Evolutionary conservation across 1,139 yeast genomes (phyloP).

Genomic region (Candida tropicalis): DNA sequence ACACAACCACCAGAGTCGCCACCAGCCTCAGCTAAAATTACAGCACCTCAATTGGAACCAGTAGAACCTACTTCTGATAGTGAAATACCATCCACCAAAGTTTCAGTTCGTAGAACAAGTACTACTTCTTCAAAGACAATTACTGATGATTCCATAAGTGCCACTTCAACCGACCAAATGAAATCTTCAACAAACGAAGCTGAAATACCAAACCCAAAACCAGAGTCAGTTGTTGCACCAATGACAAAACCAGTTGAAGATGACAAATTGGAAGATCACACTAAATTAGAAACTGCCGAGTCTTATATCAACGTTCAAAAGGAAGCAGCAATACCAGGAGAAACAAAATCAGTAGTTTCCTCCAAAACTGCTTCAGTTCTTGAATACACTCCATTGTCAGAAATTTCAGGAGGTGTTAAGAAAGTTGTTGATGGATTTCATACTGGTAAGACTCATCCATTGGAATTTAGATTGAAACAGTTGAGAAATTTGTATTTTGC

Average conservation of each 20-base stretch:
- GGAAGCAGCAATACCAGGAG: not conserved
- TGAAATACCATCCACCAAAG: constrained; percentile 8
- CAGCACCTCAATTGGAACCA: constrained; percentile 10
- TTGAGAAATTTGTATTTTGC: constrained; percentile 70
- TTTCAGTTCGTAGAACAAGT: constrained; percentile 11
- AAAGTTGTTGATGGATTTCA: constrained; percentile 47
- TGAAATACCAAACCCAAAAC: not conserved
- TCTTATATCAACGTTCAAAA: constrained; percentile 3
- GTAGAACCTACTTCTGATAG: constrained; percentile 6
- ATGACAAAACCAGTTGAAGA: not conserved
- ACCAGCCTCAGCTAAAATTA: constrained; percentile 3
- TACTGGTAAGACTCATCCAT: constrained; percentile 51
- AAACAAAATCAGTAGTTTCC: constrained; percentile 1
- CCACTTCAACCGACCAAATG: not conserved
- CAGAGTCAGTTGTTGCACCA: not conserved
- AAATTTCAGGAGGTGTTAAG: constrained; percentile 51
- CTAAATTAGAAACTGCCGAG: not conserved
- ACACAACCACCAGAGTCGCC: not conserved
- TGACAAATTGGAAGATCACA: not conserved
- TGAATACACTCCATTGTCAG: constrained; percentile 48
- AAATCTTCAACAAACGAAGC: too few species aligned
- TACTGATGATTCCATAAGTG: too few species aligned
- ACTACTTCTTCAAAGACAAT: constrained; percentile 4
- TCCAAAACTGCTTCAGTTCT: not conserved
- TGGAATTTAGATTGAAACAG: constrained; percentile 61